Evolutionary conservation across 2,329 filamentous ascomycete species (phyloP), one percentile per base, ranked within the genome.

Genomic region (Aspergillus sp.): DNA sequence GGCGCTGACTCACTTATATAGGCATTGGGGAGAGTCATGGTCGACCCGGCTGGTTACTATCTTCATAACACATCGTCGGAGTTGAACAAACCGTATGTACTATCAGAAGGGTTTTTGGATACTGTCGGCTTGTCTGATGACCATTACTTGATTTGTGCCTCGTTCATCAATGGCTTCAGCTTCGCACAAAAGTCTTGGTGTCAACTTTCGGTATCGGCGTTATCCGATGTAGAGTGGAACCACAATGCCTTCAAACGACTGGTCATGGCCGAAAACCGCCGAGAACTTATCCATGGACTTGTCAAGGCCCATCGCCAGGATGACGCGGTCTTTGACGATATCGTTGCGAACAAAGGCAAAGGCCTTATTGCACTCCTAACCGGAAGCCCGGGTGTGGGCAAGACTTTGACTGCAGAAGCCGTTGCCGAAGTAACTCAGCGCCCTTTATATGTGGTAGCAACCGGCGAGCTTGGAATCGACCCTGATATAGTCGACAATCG

Each of bases 371-470:
- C 32, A 2, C 21, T 57, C 12, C 36, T 51, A 2, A 47, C 55
- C 9, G 55, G 55, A n/a, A 50, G 30, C 19, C 45, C 55, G 13
- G 55, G 55, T 13, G 43, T 38, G 17, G 55, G 55, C 6, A 57
- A 57, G 21, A 57, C 45, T 0, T 19, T 57, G 8, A 57, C 55
- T 36, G 55, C 55, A 36, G 55, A 57, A 43, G 55, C 55, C 15
- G 55, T 57, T 6, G 55, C 55, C 12, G 55, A 57, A 39, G 41
- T 45, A 2, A 45, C 41, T 1, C 19, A 53, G 23, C 28, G 50
- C 1, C 50, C 50, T 1, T 4, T 53, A 13, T 53, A 53, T 39
- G 50, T 53, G 13, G 50, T 53, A 17, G 50, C 50, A 10, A 53
- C 50, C n/a, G 54, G 54, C 7, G 54, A 47, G 19, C 21, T 47